Evolutionary conservation across 208 protist genomes (phyloP).

Genomic region (Trypanosoma lewisi): DNA sequence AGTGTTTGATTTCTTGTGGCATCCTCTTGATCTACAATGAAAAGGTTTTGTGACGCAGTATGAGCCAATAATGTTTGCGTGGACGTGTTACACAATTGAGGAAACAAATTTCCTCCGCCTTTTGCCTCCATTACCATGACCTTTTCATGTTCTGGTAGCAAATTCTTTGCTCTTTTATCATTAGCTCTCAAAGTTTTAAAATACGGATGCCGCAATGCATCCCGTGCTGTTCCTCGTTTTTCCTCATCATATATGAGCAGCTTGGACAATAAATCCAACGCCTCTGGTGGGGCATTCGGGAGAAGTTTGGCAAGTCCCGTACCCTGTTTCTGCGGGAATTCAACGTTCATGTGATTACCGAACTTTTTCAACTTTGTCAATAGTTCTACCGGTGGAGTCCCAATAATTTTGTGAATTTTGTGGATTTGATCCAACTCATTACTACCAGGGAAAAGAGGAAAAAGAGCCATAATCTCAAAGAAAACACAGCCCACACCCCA

Average conservation of each 20-base stretch:
- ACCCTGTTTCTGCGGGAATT: slow-evolving; percentile 67
- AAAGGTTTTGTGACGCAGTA: slow-evolving; percentile 5
- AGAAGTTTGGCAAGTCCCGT: slow-evolving; percentile 63
- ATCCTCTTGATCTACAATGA: slow-evolving; percentile 3
- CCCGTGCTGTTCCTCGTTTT: slow-evolving; percentile 86
- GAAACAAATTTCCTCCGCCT: slow-evolving; percentile 11
- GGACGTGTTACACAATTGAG: not conserved
- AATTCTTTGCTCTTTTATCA: slow-evolving; percentile 22
- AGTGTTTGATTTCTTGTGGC: not conserved
- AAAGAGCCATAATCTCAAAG: slow-evolving; percentile 78
- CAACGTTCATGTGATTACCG: slow-evolving; percentile 65
- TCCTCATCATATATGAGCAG: slow-evolving; percentile 90
- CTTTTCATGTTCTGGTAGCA: slow-evolving; percentile 7
- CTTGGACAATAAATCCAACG: slow-evolving; percentile 83
- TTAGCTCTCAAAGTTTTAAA: slow-evolving; percentile 72
- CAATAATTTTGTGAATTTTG: slow-evolving; percentile 91
- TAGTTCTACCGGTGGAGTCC: slow-evolving; percentile 81
- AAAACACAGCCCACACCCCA: slow-evolving; percentile 90
- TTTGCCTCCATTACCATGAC: slow-evolving; percentile 2
- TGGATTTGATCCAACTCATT: slow-evolving; percentile 86
- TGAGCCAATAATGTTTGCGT: not conserved
- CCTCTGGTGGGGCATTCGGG: slow-evolving; percentile 58
- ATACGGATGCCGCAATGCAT: slow-evolving; percentile 89
- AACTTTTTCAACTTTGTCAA: slow-evolving; percentile 56
- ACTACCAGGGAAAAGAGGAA: slow-evolving; percentile 81